These are phyloP conservation scores for Talaromyces adpressus DNA, from an alignment of 495 filamentous ascomycete species.

Conservation along the genomic window DNA sequence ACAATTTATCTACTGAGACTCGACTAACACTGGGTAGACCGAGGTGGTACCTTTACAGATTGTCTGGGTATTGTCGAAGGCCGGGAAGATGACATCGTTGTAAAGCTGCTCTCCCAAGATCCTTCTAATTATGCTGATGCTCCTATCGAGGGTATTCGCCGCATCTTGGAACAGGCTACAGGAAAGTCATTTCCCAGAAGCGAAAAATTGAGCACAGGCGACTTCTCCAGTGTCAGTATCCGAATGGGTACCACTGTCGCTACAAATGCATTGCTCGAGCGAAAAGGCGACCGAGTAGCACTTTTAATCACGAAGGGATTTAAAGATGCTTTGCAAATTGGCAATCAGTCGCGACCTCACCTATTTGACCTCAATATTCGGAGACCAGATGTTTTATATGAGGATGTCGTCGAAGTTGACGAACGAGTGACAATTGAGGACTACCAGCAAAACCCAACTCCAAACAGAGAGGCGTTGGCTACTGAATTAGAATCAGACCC, in stretches of 20 bases:
- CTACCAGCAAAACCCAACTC: conserved; percentile 13
- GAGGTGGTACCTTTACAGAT: conserved; percentile 21
- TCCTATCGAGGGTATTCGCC: conserved; percentile 63
- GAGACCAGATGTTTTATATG: conserved; percentile 74
- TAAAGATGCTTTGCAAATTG: conserved; percentile 81
- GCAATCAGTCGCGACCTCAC: conserved; percentile 74
- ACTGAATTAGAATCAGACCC: conserved; percentile 24
- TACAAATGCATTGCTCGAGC: conserved; percentile 82
- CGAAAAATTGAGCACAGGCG: conserved; percentile 11
- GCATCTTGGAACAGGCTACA: conserved; percentile 15
- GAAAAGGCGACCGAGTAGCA: conserved; percentile 89
- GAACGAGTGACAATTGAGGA: conserved; percentile 78
- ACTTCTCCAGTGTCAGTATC: conserved; percentile 62
- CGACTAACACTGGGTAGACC: conserved; percentile 8
- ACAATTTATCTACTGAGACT: not conserved
- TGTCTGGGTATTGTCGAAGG: conserved; percentile 12
- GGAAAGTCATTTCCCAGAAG: conserved; percentile 14
- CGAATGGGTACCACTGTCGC: conserved; percentile 92
- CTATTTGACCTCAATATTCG: conserved; percentile 79
- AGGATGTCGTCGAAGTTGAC: conserved; percentile 68
- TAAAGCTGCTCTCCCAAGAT: conserved; percentile 78
- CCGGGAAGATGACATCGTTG: conserved; percentile 44
- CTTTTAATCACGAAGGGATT: conserved; percentile 91
- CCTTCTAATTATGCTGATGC: conserved; percentile 76
- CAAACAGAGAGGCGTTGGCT: conserved; percentile 58